Base-by-base conservation (phyloP, 2,329 filamentous ascomycete species). In the Geosmithia putterillii region DNA sequence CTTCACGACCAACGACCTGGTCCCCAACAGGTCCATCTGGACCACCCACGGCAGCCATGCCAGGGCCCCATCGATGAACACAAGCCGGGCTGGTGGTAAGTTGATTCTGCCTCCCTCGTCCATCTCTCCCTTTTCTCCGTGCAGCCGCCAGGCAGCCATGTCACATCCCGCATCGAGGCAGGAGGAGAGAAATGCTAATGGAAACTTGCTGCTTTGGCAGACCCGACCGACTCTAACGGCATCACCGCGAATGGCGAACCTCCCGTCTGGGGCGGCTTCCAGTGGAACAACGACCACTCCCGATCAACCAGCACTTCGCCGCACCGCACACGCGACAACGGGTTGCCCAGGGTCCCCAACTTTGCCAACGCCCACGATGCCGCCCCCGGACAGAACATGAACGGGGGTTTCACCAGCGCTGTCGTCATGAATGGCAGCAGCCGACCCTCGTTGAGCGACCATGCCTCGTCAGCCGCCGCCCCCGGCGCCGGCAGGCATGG, bases 181-280 rank as follows among this genome's bases (percentile, higher is more conserved):
- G 20, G 21, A 8, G 21, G 19, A 10, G 21, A 32, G 21, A 15
- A 22, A 19, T 15, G 2, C 41, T 41, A 15, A 22, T 15, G 10
- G 15, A 9, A 12, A 12, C 5, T 32, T 12, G 10, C 28, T 3
- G 10, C 10, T 3, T 28, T 28, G 12, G 17, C 36, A 44, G 42
- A 44, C 25, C 20, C 38, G 17, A 19, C 20, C 23, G 40, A 45
- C 9, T 86, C 83, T 6, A 73, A 79, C 47, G 83, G 81, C 46
- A 67, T 88, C 35, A 70, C 84, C 46, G 71, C 76, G 38, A 76
- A 79, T 37, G 84, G 83, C 9, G 81, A 86, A 54, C 74, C 76
- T 17, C 81, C 85, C 51, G 59, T 54, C 46, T 63, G 67, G 48
- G 64, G 70, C 34, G 35, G 23, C n/a, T 42, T 34, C 32, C 71